Conservation (phyloP, 352 stramenopile species). For the Pythium phragmitis region DNA sequence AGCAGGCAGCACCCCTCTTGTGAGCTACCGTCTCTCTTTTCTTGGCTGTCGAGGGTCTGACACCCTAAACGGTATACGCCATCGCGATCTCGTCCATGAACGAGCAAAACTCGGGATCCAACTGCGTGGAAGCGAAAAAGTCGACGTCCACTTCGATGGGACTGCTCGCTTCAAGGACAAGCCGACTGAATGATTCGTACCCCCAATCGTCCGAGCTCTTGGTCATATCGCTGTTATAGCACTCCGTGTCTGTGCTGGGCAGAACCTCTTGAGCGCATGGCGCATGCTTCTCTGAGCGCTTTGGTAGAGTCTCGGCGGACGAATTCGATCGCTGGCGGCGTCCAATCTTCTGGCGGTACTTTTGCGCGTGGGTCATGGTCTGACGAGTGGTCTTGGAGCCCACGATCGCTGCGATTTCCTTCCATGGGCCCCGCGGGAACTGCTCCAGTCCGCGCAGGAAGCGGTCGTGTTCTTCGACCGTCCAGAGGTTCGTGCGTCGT, state of each 20-base stretch:
- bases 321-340: neutral
- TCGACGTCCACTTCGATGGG: neutral
- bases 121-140: neutral
- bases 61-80: no score
- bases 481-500: conserved; percentile 31
- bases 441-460: conserved; percentile 47
- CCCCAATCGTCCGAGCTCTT: no score
- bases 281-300: neutral
- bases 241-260: neutral
- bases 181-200: neutral
- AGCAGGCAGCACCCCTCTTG: no score
- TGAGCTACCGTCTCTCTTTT: no score
- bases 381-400: conserved; percentile 22
- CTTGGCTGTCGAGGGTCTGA: no score
- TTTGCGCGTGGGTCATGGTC: conserved; percentile 53
- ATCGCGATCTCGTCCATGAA: neutral
- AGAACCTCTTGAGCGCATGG: neutral
- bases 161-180: neutral
- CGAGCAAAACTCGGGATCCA: neutral
- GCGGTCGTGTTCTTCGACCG: conserved; percentile 49
- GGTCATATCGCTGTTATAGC: no score
- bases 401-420: conserved; percentile 37
- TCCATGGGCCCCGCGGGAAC: conserved; percentile 48
- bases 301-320: neutral
- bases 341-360: conserved; percentile 10